Evolutionary conservation across 1,284 basidiomycete species (phyloP), one percentile per base, ranked within the genome.

Genomic region (Boletellus dicymbophilus): DNA sequence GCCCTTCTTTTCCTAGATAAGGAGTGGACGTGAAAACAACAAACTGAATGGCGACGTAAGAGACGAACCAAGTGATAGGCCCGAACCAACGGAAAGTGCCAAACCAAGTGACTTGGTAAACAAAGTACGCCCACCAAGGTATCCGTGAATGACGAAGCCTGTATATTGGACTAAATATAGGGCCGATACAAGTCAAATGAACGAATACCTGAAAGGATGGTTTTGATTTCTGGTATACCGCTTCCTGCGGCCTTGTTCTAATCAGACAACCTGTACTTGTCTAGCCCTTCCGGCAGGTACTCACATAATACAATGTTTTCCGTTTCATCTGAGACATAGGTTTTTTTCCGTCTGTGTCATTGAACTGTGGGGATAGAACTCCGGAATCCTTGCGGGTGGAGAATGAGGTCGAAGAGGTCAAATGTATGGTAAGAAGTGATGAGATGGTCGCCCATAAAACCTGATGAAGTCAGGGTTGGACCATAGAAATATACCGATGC

Each of bases 101-200:
- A 99, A 70, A 6, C 95, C 96, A 31, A 96, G 78, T 13, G 88
- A 80, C 69, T 99, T 99, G n/a, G 91, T 93, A 62, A 94, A 87
- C 44, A 98, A 72, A 0, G 91, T 94, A 56, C 93, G 88, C 37
- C 80, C 86, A 26, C 96, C 96, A 34, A 99, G 86, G 67, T 97
- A 99, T 20, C 96, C 96, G 62, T 97, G 94, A 54, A 99, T 98
- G 18, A 98, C 95, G 61, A 98, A 98, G n/a, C 93, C 90, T 88
- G 47, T 30, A 21, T 4, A 20, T 37, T n/a, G 22, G 51, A 23
- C 37, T 42, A 26, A 57, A 26, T 44, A 51, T 11, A 49, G 22
- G 34, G 37, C 44, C 2, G 25, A 54, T 34, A 5, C 9, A 22
- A 7, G 16, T 34, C 10, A 16, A 28, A 23, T 30, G 53, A 43